Base-by-base conservation (phyloP, 495 filamentous ascomycete species). In the Lichina pygmaea region DNA sequence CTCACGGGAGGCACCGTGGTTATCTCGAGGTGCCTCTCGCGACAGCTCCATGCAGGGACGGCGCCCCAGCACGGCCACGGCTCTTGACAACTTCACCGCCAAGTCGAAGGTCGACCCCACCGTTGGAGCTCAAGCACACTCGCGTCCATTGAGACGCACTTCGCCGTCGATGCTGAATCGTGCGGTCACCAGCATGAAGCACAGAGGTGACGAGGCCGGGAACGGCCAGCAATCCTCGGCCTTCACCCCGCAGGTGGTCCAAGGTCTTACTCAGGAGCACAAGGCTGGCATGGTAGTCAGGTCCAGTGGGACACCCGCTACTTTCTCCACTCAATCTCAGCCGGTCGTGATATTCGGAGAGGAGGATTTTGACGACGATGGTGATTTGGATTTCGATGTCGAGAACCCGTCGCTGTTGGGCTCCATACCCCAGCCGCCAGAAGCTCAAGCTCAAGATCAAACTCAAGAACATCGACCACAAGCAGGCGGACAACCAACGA, bases 311-410 rank as follows among this genome's bases (percentile, higher is more conserved):
- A 15, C 32, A 45, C 38, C 13, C 30, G 38, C 34, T 34, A 45
- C 33, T 33, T 34, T 15, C 43, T 16, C 41, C 10, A 46, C 45
- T 16, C 40, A 41, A 10, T 44, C 53, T 30, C 57, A 59, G 38
- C 48, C 59, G 34, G 57, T 31, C 7, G 63, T 75, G 11, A 65
- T 64, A 46, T 67, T 72, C 50, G 63, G 65, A 44, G 72, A 75
- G 43, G 66, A 73, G 44, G 78, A 82, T 49, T 79, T 82, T 53
- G 75, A 75, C 50, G 72, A 77, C 48, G 76, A 82, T 48, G 59
- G 66, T 3, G 70, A 77, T 33, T 57, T 80, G 8, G 71, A 81
- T 41, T 53, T 78, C 12, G 72, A 80, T 47, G 68, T 70, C 46
- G 55, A 62, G 12, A 47, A 43, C 33, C 46, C 47, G 47, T 8